phyloP scores from a whole-genome alignment of 2,329 filamentous ascomycete genomes.

The Cercospora berteroae region DNA sequence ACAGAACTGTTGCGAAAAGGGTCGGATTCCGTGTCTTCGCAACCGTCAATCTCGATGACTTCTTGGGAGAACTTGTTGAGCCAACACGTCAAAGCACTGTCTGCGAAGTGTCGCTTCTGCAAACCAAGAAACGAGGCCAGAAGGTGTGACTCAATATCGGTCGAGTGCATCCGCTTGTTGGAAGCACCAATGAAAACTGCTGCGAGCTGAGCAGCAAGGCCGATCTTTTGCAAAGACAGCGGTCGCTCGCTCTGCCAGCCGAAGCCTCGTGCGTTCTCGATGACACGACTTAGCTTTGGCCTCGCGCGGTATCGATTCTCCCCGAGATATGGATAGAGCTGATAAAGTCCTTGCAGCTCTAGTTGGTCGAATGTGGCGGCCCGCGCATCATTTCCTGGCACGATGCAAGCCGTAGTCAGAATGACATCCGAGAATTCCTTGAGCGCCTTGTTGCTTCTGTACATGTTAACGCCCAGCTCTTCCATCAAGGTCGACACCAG shows the following conservation, averaged over 20 bases:
- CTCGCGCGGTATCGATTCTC: background rate
- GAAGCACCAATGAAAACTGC: background rate
- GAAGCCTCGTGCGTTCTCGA: constrained; percentile 3
- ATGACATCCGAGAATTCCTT: constrained; percentile 10
- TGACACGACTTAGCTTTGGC: constrained; percentile 3
- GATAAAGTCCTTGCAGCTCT: constrained; percentile 8
- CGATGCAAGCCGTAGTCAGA: constrained; percentile 10
- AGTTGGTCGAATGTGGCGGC: constrained; percentile 6
- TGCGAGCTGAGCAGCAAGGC: constrained; percentile 12
- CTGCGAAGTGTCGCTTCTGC: constrained; percentile 3
- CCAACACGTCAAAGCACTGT: constrained; percentile 7
- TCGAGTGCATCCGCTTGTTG: background rate
- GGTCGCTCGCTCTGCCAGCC: background rate
- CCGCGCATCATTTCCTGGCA: constrained; percentile 1
- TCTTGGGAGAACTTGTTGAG: background rate
- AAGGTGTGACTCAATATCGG: background rate
- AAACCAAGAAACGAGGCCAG: constrained; percentile 11
- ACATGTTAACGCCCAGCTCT: background rate
- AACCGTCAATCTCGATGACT: constrained; percentile 1
- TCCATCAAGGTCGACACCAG: constrained; percentile 1
- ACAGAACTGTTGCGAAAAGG: background rate
- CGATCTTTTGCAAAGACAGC: constrained; percentile 7
- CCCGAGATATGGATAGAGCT: constrained; percentile 11
- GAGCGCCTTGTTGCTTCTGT: background rate
- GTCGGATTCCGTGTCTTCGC: background rate